These are phyloP conservation scores for Tetrahymena malaccensis DNA, from an alignment of 73 alveolate genomes.

Conservation along the genomic window DNA sequence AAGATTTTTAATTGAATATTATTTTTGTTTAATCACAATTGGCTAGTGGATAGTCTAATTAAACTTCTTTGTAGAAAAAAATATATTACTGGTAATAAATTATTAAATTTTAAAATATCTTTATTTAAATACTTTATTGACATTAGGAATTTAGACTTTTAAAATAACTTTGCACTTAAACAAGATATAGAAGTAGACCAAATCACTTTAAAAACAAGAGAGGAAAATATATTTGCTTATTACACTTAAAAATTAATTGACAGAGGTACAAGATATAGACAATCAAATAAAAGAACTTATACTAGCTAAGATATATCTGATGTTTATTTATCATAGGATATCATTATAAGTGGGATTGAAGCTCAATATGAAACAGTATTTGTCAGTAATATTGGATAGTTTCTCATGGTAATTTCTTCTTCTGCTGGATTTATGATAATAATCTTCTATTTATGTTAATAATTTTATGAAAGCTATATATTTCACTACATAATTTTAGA, in stretches of 20 bases:
- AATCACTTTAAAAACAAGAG: neutral
- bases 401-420: neutral
- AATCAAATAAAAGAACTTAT: neutral
- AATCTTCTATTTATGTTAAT: neutral
- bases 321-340: neutral
- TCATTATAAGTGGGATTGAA: neutral
- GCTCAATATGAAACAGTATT: neutral
- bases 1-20: neutral
- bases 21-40: neutral
- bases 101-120: too few relatives aligned
- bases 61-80: neutral
- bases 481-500: neutral
- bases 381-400: neutral
- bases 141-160: neutral
- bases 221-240: neutral
- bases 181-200: neutral
- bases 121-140: too few relatives aligned
- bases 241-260: neutral
- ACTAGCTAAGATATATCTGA: neutral
- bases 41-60: neutral
- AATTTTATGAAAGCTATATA: neutral
- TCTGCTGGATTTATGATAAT: neutral
- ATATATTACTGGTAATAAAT: neutral
- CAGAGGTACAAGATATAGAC: neutral
- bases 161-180: neutral